Percentiles rank a stretch among this genome's conserved stretches.
Conservation (phyloP, 2,329 filamentous ascomycete genomes). For the Venturia nashicola region DNA sequence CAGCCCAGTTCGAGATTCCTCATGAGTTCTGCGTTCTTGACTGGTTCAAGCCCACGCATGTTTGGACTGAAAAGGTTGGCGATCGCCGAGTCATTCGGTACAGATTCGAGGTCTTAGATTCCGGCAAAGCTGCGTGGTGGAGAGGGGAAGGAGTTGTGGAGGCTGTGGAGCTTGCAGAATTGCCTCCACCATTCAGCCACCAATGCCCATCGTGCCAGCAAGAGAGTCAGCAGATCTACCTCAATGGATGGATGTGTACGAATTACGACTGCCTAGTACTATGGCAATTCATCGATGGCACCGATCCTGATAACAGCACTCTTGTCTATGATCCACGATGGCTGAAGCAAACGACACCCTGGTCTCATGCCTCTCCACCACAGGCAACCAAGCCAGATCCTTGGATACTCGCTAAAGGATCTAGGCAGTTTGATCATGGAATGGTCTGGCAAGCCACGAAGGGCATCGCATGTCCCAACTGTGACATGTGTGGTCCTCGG, state of each 20-base stretch:
- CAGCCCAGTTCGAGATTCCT: constrained; percentile 34
- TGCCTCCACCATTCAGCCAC: constrained; percentile 20
- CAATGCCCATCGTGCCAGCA: constrained; percentile 24
- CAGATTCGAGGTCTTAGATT: constrained; percentile 52
- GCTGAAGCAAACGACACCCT: constrained; percentile 39
- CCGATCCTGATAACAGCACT: constrained; percentile 24
- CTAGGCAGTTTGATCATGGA: constrained; percentile 18
- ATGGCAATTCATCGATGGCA: constrained; percentile 35
- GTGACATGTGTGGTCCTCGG: constrained; percentile 49
- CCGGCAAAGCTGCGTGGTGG: constrained; percentile 47
- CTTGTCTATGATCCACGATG: constrained; percentile 43
- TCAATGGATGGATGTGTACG: constrained; percentile 47
- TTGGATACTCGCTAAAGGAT: constrained; percentile 20
- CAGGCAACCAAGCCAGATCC: constrained; percentile 26
- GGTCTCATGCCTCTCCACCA: constrained; percentile 16
- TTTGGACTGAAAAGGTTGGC: constrained; percentile 51
- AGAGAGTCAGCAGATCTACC: constrained; percentile 26
- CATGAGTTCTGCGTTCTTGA: constrained; percentile 53
- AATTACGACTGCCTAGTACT: constrained; percentile 39
- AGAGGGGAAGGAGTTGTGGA: constrained; percentile 21
- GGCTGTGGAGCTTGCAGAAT: constrained; percentile 20
- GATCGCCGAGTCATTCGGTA: constrained; percentile 40
- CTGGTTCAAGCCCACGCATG: constrained; percentile 55
- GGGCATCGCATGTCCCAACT: constrained; percentile 55
- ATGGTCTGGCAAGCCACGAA: constrained; percentile 41